Evolutionary conservation across 768 basidiomycete species (phyloP), one percentile per base, ranked within the genome.

Genomic region (Favolaschia claudopus): DNA sequence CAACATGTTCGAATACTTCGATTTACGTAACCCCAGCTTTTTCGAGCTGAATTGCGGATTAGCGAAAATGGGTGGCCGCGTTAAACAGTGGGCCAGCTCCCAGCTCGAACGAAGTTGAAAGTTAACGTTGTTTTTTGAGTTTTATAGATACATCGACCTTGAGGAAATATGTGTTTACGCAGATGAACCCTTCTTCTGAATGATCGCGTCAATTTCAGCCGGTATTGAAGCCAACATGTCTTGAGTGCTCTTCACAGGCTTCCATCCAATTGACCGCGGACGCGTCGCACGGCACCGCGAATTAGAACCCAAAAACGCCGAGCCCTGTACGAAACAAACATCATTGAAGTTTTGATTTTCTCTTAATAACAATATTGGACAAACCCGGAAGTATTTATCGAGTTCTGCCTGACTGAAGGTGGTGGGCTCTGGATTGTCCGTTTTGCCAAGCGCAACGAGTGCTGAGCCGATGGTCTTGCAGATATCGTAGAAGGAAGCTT

Each of bases 231-330:
- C 76, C 40, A 82, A 55, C 68, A 85, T 64, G 53, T 82, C 80
- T 14, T 45, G 51, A 7, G 68, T 80, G 1, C 73, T 76, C 54
- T 79, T 73, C 15, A 65, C 71, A 1, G 82, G 81, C 48, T 74
- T 76, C 82, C 82, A 83, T 5, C 82, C 82, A 57, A 83, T 67
- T 7, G 75, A 47, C 19, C 73, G 68, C 2, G 79, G 74, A 42
- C 72, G 74, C 33, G 71, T 74, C 4, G 66, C 73, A 1, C 70
- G 68, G 65, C 75, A 77, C 45, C 80, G 80, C 25, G 77, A 77
- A 60, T 80, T 81, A 9, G 71, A 67, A 1, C 77, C 76, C 46
- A 79, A 64, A 53, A 72, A 75, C 32, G 58, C 31, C 7, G 70
- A 71, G 14, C 73, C 73, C 75, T 78, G 53, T 38, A 48, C 28